Conservation (phyloP, 2,329 filamentous ascomycete genomes). For the Paraphoma sp. region DNA sequence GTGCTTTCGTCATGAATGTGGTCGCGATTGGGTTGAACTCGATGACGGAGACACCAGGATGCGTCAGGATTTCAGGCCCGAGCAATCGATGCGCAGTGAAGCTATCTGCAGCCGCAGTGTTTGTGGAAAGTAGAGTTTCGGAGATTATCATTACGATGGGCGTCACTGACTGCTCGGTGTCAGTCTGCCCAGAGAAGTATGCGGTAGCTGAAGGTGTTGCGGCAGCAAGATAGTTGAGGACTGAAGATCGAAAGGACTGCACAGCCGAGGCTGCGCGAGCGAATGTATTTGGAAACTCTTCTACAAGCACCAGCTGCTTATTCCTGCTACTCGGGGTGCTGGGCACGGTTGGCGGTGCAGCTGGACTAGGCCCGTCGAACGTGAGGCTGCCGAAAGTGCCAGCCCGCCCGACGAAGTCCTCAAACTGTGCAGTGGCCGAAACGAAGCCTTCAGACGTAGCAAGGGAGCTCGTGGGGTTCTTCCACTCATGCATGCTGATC, state of each 20-base stretch:
- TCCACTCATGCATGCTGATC: constrained; percentile 86
- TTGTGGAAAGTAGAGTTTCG: constrained; percentile 86
- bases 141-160: constrained; percentile 91
- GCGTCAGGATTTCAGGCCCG: constrained; percentile 82
- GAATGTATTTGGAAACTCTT: constrained; percentile 60
- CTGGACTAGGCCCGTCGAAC: constrained; percentile 36
- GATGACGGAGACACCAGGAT: constrained; percentile 79
- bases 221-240: constrained; percentile 76
- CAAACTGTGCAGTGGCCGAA: constrained; percentile 81
- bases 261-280: constrained; percentile 52
- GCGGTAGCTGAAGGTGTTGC: constrained; percentile 65
- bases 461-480: constrained; percentile 74
- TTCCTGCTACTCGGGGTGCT: constrained; percentile 23
- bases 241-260: constrained; percentile 69
- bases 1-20: constrained; percentile 81
- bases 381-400: constrained; percentile 80
- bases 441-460: constrained; percentile 67
- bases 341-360: constrained; percentile 14
- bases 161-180: constrained; percentile 29
- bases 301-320: constrained; percentile 55
- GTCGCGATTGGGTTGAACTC: constrained; percentile 94
- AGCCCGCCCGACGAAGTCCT: constrained; percentile 86
- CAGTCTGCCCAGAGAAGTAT: constrained; percentile 42
- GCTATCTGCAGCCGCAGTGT: constrained; percentile 83
- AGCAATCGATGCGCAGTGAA: constrained; percentile 91